phyloP scores from a whole-genome alignment of 1,284 basidiomycete genomes.

The Phaffia rhodozyma region DNA sequence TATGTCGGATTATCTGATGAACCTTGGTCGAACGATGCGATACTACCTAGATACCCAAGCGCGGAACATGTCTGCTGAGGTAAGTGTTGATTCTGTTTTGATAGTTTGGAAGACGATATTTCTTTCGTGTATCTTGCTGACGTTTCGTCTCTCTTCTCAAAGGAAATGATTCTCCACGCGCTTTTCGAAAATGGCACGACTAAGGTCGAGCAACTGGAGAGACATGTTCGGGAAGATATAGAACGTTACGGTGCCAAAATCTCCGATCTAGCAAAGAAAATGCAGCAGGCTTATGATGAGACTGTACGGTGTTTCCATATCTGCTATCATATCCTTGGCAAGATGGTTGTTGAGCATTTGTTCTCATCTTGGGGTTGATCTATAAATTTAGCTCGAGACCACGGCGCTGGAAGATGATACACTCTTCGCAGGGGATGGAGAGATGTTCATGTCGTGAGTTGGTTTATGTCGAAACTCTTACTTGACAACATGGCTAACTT shows the following conservation, averaged over 20 bases:
- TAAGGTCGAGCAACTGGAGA: conserved; percentile 61
- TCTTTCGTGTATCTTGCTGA: not conserved
- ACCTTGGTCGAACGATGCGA: conserved; percentile 73
- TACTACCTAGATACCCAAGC: conserved; percentile 71
- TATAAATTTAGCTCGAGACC: conserved; percentile 36
- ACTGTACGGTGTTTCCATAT: conserved; percentile 41
- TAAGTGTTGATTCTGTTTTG: conserved; percentile 5
- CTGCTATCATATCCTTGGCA: not conserved
- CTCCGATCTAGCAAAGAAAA: conserved; percentile 69
- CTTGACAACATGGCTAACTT: not conserved
- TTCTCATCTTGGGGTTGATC: conserved; percentile 40
- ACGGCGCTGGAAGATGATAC: conserved; percentile 48
- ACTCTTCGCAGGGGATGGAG: conserved; percentile 68
- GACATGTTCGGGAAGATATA: conserved; percentile 81
- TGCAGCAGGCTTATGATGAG: conserved; percentile 68
- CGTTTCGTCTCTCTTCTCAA: conserved; percentile 11
- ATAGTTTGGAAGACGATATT: too few relatives aligned
- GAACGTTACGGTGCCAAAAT: conserved; percentile 66
- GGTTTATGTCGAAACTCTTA: conserved; percentile 23
- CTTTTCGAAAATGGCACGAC: conserved; percentile 75
- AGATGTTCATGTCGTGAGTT: conserved; percentile 55
- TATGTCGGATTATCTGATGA: conserved; percentile 65
- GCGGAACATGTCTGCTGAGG: conserved; percentile 62
- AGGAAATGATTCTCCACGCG: conserved; percentile 87
- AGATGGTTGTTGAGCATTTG: conserved; percentile 13